Base-by-base conservation (phyloP, 2,329 filamentous ascomycete species). In the Nothopassalora personata region DNA sequence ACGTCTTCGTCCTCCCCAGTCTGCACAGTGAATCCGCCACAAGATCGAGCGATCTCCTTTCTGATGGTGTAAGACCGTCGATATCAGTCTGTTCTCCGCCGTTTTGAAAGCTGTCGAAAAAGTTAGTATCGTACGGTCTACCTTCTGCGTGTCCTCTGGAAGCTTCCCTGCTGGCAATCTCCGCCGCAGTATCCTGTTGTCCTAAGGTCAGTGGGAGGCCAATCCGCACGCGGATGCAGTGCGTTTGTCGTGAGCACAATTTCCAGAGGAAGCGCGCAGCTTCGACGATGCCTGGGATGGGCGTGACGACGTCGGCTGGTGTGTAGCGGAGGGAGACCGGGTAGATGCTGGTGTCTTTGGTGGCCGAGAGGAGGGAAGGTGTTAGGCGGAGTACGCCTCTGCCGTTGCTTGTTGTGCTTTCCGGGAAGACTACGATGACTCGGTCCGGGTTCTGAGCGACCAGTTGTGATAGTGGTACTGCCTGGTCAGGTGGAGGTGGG, bases 331-430 rank as follows among this genome's bases (percentile, higher is more conserved):
- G 79, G 73, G 88, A 96, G 60, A 99, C 83, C 1, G 94, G 92
- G 76, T 95, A 97, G 66, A 99, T 90, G 70, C 87, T 88, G 8
- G 86, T 86, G 56, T 82, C 79, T 5, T 83, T 73, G 0, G 87
- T 84, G 0, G 84, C 84, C 15, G 85, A 82, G 2, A 94, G 78
- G 1, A 99, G 80, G 53, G 86, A 87, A 0, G 89, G 90, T 61
- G 88, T 90, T 57, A 96, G 84, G 1, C 91, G 89, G 11, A 99
- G 76, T 62, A 97, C 92, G 4, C 88, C 94, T 66, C 90, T 87
- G 62, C 93, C 93, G 71, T 99, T 99, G 48, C 91, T 96, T 0
- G 94, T 96, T 4, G 89, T 94, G 75, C 89, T 93, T 76, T 99
- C 94, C 11, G 94, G 93, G 73, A 97, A 97, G 1, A 96, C 85